Conservation (phyloP, 768 basidiomycete genomes). For the Strobilomyces dryophilus region DNA sequence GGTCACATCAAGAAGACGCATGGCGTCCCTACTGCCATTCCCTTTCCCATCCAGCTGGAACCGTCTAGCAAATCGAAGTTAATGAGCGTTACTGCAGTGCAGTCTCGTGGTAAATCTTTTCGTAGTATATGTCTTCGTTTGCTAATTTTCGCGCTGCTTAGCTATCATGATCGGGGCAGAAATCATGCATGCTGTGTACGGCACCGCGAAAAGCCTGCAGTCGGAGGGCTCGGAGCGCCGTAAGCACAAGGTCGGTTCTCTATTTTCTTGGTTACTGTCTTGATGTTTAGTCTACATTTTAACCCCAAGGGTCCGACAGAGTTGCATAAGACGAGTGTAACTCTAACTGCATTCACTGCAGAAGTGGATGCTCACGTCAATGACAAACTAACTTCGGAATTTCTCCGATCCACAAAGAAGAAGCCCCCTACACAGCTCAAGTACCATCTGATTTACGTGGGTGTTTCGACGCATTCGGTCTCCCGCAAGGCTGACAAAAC, state of each 20-base stretch:
- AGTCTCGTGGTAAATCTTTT: constrained; percentile 50
- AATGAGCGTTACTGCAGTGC: constrained; percentile 68
- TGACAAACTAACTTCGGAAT: too few species aligned
- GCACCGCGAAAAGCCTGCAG: constrained; percentile 38
- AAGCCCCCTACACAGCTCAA: too few species aligned
- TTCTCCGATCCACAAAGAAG: too few species aligned
- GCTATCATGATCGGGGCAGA: constrained; percentile 33
- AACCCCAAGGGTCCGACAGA: too few species aligned
- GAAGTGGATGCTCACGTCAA: too few species aligned
- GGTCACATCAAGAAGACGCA: constrained; percentile 42
- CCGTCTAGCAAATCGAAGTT: constrained; percentile 51
- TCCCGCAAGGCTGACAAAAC: constrained; percentile 1
- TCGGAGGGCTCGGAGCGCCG: constrained; percentile 29
- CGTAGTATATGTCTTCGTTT: not conserved
- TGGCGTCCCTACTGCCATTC: not conserved
- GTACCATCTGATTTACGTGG: not conserved
- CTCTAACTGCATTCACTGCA: too few species aligned
- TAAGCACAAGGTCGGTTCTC: constrained; percentile 39
- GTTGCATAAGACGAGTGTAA: too few species aligned
- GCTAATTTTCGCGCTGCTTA: constrained; percentile 17
- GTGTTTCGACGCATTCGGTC: not conserved
- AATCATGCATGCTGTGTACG: constrained; percentile 13
- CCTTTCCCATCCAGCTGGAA: constrained; percentile 40
- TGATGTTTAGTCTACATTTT: too few species aligned
- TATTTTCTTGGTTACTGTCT: constrained; percentile 18